Percentiles rank a stretch among this genome's conserved stretches.
Conservation (phyloP, 164 flowering plant species). For the Magnolia officinalis region DNA sequence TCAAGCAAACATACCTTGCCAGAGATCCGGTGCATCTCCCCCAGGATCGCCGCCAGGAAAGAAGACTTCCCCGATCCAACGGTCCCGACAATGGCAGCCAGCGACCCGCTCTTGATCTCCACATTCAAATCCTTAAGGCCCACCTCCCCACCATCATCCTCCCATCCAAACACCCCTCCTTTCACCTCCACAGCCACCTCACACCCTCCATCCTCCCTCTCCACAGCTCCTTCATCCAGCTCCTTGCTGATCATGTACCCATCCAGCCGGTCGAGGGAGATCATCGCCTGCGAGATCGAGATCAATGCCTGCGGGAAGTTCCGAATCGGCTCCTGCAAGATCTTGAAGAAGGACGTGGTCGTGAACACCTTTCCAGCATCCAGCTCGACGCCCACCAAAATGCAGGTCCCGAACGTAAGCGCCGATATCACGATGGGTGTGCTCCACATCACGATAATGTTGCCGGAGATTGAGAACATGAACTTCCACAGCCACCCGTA, state of each 20-base stretch:
- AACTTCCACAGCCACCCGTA: constrained; percentile 77
- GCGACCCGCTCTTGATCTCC: constrained; percentile 61
- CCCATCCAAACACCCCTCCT: constrained; percentile 83
- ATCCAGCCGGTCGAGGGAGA: constrained; percentile 76
- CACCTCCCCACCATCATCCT: constrained; percentile 52
- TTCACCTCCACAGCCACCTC: constrained; percentile 58
- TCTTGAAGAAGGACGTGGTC: constrained; percentile 60
- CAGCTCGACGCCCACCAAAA: constrained; percentile 8
- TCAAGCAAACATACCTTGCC: constrained; percentile 61
- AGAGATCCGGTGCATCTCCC: constrained; percentile 86
- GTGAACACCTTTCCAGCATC: constrained; percentile 55
- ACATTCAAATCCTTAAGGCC: constrained; percentile 56
- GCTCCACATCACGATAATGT: constrained; percentile 74
- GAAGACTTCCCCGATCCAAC: constrained; percentile 98
- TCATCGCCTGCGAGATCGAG: constrained; percentile 76
- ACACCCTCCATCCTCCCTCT: constrained; percentile 44
- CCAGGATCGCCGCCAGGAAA: constrained; percentile 71
- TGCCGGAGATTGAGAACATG: constrained; percentile 55
- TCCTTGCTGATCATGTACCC: constrained; percentile 63
- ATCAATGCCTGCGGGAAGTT: constrained; percentile 85
- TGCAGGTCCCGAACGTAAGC: constrained; percentile 33
- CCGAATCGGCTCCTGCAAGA: constrained; percentile 89
- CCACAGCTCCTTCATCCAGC: constrained; percentile 60
- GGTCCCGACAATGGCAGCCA: constrained; percentile 88
- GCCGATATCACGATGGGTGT: constrained; percentile 63